Conservation (phyloP, 768 basidiomycete species). For the Trametes sanguinea region DNA sequence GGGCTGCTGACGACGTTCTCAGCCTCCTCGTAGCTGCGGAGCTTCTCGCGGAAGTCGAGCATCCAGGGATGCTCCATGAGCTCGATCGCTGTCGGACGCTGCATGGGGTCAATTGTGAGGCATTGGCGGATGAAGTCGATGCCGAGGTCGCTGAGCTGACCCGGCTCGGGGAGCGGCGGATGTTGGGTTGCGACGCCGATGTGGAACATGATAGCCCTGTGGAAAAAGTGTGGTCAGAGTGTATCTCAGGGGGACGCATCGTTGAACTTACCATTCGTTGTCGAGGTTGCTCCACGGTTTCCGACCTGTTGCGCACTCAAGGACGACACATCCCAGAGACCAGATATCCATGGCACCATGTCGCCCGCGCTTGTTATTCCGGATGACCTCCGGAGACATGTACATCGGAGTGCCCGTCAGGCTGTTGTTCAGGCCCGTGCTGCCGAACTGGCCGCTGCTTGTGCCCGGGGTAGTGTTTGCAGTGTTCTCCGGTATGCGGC, state of each 20-base stretch:
- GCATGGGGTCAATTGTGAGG: constrained; percentile 81
- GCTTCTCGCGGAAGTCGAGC: constrained; percentile 72
- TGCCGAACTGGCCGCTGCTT: constrained; percentile 34
- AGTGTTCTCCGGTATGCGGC: constrained; percentile 40
- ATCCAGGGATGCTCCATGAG: constrained; percentile 92
- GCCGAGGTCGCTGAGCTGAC: constrained; percentile 84
- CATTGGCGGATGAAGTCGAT: constrained; percentile 94
- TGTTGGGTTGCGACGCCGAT: constrained; percentile 97
- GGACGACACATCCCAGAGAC: constrained; percentile 96
- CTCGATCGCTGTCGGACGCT: constrained; percentile 82
- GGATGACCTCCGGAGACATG: constrained; percentile 99
- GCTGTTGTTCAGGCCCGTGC: constrained; percentile 68
- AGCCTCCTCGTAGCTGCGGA: constrained; percentile 66
- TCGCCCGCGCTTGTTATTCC: constrained; percentile 84
- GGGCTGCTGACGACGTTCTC: constrained; percentile 52
- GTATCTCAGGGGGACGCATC: neutral
- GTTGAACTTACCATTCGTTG: constrained; percentile 84
- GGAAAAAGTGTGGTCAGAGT: constrained; percentile 9
- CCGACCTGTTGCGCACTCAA: constrained; percentile 94
- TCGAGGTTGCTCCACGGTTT: constrained; percentile 99
- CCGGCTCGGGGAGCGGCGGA: constrained; percentile 90
- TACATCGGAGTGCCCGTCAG: constrained; percentile 99
- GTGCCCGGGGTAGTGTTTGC: constrained; percentile 36
- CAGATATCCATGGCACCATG: constrained; percentile 98
- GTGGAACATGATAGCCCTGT: constrained; percentile 99